Conservation (phyloP, 2,329 filamentous ascomycete genomes). For the Emmonsia crescens region DNA sequence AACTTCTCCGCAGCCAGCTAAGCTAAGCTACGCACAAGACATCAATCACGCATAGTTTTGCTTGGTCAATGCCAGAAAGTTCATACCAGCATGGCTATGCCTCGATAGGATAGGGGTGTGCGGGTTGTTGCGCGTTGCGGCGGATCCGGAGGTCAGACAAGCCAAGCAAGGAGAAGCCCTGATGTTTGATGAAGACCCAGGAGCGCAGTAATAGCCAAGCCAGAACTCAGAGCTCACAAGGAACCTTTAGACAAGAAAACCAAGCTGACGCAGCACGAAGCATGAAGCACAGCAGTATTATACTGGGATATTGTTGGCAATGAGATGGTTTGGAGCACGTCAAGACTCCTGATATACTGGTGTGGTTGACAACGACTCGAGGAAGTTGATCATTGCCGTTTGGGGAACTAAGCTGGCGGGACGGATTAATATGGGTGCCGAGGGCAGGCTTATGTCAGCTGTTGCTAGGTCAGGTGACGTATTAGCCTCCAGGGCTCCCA, state of each 20-base stretch:
- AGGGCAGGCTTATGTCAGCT: background rate
- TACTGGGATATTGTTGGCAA: background rate
- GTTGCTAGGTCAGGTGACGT: background rate
- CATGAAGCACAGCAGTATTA: background rate
- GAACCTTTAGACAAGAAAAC: background rate
- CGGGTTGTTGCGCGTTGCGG: background rate
- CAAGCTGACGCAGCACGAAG: background rate
- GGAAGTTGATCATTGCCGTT: background rate
- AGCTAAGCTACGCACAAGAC: background rate
- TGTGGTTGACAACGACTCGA: background rate
- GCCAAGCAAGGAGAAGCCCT: too few relatives aligned
- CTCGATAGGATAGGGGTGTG: background rate
- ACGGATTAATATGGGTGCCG: background rate
- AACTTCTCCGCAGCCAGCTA: conserved; percentile 5
- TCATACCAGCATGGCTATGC: background rate
- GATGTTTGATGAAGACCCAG: background rate
- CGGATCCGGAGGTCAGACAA: background rate
- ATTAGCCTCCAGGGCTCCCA: too few relatives aligned
- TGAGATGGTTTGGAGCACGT: background rate
- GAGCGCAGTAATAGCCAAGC: too few relatives aligned
- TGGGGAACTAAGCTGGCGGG: background rate
- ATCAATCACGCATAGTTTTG: conserved; percentile 4
- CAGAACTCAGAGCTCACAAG: background rate
- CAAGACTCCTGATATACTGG: background rate
- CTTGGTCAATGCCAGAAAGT: background rate